Conservation (phyloP, 1,284 basidiomycete genomes). For the Singerocomus inundabilis region DNA sequence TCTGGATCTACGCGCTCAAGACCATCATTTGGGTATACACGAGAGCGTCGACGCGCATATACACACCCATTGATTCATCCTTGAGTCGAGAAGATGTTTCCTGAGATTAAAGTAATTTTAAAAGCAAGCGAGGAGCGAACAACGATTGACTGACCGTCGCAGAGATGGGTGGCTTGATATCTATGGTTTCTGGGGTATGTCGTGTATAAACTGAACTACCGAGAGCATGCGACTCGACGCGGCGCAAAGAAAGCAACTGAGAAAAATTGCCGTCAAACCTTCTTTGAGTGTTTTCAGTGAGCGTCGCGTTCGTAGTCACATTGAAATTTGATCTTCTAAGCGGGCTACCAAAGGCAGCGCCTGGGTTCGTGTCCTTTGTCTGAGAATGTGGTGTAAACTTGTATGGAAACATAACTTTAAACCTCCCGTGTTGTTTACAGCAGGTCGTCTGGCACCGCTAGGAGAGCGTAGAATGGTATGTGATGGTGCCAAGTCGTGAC, state of each 20-base stretch:
- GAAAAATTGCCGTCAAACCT: conserved; percentile 9
- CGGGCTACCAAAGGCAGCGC: conserved; percentile 1
- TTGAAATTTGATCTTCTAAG: conserved; percentile 11
- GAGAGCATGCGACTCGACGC: conserved; percentile 11
- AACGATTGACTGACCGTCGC: conserved; percentile 9
- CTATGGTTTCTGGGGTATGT: conserved; percentile 1
- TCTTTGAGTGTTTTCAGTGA: conserved; percentile 6
- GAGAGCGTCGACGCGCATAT: conserved; percentile 16
- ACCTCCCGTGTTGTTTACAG: neutral
- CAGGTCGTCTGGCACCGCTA: neutral
- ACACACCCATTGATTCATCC: conserved; percentile 24
- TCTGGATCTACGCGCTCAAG: conserved; percentile 20
- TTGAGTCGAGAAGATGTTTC: conserved; percentile 5
- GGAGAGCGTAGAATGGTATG: neutral
- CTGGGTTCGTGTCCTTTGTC: conserved; percentile 11
- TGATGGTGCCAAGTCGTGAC: neutral
- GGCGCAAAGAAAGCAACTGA: conserved; percentile 12
- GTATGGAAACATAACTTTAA: conserved; percentile 18
- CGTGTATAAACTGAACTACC: conserved; percentile 8
- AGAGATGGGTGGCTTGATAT: conserved; percentile 2
- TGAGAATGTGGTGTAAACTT: conserved; percentile 18
- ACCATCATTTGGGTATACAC: neutral
- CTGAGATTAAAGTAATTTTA: too few relatives aligned
- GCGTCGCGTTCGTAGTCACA: conserved; percentile 7
- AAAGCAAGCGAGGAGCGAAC: neutral